Evolutionary conservation across 2,329 filamentous ascomycete genomes (phyloP), one percentile per base, ranked within the genome.

Genomic region (Ophiognomonia clavigignenti-juglandacearum): DNA sequence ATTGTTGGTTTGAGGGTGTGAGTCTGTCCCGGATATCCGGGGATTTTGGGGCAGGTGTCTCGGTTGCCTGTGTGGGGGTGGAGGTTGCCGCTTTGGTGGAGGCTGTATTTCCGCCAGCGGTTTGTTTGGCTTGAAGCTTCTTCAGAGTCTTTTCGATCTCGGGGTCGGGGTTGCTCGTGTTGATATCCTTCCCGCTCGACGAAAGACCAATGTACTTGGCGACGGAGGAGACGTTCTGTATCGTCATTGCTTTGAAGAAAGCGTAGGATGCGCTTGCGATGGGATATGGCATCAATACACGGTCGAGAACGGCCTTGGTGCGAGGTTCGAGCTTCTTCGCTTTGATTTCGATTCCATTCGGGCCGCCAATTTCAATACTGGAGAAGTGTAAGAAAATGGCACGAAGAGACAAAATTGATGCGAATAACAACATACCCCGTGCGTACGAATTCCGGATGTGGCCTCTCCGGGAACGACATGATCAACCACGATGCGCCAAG

Each of bases 391-490:
- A 67, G 59, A 29, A 19, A 20, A 18, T 23, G 20, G 39, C 19
- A 19, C 18, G 7, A 24, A 26, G 9, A 3, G 18, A 13, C 14
- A 3, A 35, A 39, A 10, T 3, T 29, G 6, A 4, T 24, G 5
- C 7, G 26, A 16, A 5, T 11, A 11, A 8, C n/a, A 43, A 47
- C 53, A 58, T 73, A 85, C 82, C 81, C 82, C 40, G 73, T 74
- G 48, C 78, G 73, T 50, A 74, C 69, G 47, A 78, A 82, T 45
- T 71, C 73, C 5, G 82, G 80, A 2, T 83, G 81, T 35, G 82
- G 77, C 29, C 65, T 66, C 36, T 65, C 63, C 0, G 83, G 83
- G 53, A 78, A 85, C 41, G 80, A 71, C 22, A 84, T 67, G 34
- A 84, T 74, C 23, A 86, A 67, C 82, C 80, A 85, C 42, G 66